Conservation (phyloP, 306 rosid species). For the Cicer chorassanicum region DNA sequence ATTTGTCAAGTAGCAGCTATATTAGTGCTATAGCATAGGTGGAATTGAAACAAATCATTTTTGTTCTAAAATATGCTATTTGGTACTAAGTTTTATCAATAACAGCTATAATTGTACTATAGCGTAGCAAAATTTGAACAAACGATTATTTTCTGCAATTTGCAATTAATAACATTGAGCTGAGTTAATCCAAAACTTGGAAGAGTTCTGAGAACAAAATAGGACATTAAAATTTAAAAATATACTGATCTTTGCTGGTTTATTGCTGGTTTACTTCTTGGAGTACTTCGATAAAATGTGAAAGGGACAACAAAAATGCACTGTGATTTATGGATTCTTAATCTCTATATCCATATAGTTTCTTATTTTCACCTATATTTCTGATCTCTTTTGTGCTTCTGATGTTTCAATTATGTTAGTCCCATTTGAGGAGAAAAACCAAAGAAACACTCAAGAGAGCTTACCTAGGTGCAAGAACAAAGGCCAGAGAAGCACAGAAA, state of each 20-base stretch:
- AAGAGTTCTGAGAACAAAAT: neutral
- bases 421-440: conserved; percentile 56
- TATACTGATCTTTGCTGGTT: neutral
- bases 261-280: neutral
- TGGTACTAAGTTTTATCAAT: too few relatives aligned
- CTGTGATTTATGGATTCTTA: neutral
- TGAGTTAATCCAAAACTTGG: neutral
- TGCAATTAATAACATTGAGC: too few relatives aligned
- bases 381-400: neutral
- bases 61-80: too few relatives aligned
- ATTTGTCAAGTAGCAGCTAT: too few relatives aligned
- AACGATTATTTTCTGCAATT: too few relatives aligned
- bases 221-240: neutral
- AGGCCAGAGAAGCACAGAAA: conserved; percentile 50
- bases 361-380: neutral
- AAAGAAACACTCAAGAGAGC: conserved; percentile 75
- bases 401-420: conserved; percentile 42
- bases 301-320: conserved; percentile 1
- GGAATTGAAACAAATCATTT: too few relatives aligned
- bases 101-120: too few relatives aligned
- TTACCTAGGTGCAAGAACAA: conserved; percentile 57
- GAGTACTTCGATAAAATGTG: neutral
- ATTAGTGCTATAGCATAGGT: too few relatives aligned
- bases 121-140: too few relatives aligned
- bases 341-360: neutral